Base-by-base conservation (phyloP, 2,329 filamentous ascomycete species). In the Teratosphaeria gauchensis region DNA sequence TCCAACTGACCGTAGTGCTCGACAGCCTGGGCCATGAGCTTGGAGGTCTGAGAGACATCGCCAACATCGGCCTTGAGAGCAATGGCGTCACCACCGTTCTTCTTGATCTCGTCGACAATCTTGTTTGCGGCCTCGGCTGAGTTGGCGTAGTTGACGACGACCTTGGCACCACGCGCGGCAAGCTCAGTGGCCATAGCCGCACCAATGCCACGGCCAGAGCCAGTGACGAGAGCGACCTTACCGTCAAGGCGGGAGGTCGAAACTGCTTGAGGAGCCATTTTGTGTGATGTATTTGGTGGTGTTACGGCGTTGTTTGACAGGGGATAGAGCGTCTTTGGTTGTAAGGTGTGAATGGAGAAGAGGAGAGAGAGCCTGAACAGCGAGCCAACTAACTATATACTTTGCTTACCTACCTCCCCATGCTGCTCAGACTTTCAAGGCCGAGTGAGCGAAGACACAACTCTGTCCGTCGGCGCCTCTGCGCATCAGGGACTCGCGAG, bases 31-130 rank as follows among this genome's bases (percentile, higher is more conserved):
- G 82, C 78, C 76, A 89, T 87, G 65, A 89, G 76, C 60, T 74
- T 73, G 57, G 80, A 78, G 64, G 85, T 89, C 73, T 89, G 78
- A 60, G 79, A 72, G 53, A 87, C 81, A 61, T 87, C 77, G 64
- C 82, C 79, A 58, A 89, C 81, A 75, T 90, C 86, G 66, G 86
- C 87, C 75, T 85, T 81, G 75, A 88, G 76, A 61, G 85, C 80
- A 14, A 82, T 78, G 46, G 85, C 83, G 62, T 86, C 82, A 55
- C 80, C 79, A 57, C 85, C 85, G 58, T 78, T 73, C 66, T 80
- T 79, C 77, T 87, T 82, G 78, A 90, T 88, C 70, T 81, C 75
- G 56, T 81, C 74, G 60, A 89, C 86, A 59, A 88, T 80, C 68
- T 84, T 79, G 63, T 88, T 80, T 57, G 87, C 87, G 21, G 84